A percentile compares a stretch with the other conserved stretches of the same genome.
Evolutionary conservation across 257 asterid species (phyloP).

Genomic region (Coffea canephora): DNA sequence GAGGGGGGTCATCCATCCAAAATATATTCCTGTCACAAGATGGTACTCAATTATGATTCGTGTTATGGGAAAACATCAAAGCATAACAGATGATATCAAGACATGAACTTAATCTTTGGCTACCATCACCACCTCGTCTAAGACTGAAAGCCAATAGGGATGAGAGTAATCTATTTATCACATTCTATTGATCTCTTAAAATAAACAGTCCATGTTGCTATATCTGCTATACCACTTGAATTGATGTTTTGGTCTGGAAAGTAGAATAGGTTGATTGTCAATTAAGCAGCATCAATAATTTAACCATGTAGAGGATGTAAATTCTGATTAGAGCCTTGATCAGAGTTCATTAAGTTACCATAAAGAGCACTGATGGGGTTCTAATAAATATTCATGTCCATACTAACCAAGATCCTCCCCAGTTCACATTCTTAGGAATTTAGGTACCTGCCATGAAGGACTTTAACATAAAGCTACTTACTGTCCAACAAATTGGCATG

Average conservation of each 20-base stretch:
- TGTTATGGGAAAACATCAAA: not conserved
- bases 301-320: not conserved
- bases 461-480: slow-evolving; percentile 26
- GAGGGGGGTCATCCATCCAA: slow-evolving; percentile 88
- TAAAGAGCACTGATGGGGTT: not conserved
- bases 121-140: not conserved
- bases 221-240: not conserved
- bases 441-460: not conserved
- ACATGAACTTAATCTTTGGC: not conserved
- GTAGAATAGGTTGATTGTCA: not conserved
- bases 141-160: not conserved
- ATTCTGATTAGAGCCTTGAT: not conserved
- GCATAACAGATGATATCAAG: not conserved
- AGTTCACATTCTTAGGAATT: not conserved
- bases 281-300: not conserved
- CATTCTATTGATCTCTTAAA: not conserved
- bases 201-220: no score
- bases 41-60: not conserved
- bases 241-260: not conserved
- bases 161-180: not conserved
- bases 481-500: slow-evolving; percentile 59
- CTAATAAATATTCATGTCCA: not conserved
- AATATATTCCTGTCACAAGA: slow-evolving; percentile 47
- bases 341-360: no score
- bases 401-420: not conserved